Evolutionary conservation across 169 alveolate genomes (phyloP).

Genomic region (Eimeria maxima): DNA sequence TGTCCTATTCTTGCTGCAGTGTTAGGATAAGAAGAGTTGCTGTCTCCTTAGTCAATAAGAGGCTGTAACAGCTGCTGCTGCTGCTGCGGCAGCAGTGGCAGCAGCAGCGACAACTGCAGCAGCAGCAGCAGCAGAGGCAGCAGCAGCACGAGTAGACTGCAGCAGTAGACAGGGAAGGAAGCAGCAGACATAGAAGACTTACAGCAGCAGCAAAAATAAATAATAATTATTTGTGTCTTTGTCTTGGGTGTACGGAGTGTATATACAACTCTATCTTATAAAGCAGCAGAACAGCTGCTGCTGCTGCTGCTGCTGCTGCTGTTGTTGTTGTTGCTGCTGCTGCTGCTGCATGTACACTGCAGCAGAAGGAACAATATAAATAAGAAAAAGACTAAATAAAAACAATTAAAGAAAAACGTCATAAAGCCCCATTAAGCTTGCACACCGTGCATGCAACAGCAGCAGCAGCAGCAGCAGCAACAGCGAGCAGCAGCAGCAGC

Average conservation of each 20-base stretch:
- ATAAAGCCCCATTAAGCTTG: background rate
- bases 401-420: background rate
- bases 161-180: background rate
- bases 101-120: constrained; percentile 35
- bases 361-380: background rate
- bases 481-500: constrained; percentile 3
- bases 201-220: background rate
- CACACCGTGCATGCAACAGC: constrained; percentile 29
- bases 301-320: too few relatives aligned
- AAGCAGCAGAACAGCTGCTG: too few relatives aligned
- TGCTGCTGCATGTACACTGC: background rate
- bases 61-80: too few relatives aligned
- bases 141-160: background rate
- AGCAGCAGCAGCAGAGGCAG: constrained; percentile 48
- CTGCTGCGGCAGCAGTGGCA: background rate
- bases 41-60: background rate
- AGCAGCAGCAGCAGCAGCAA: background rate
- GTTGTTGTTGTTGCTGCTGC: too few relatives aligned
- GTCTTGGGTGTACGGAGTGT: too few relatives aligned
- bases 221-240: background rate
- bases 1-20: background rate
- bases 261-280: too few relatives aligned
- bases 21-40: too few relatives aligned
- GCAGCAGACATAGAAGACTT: background rate
- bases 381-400: background rate